Conservation (phyloP, 2,329 filamentous ascomycete species). For the Kalaharituber pfeilii region DNA sequence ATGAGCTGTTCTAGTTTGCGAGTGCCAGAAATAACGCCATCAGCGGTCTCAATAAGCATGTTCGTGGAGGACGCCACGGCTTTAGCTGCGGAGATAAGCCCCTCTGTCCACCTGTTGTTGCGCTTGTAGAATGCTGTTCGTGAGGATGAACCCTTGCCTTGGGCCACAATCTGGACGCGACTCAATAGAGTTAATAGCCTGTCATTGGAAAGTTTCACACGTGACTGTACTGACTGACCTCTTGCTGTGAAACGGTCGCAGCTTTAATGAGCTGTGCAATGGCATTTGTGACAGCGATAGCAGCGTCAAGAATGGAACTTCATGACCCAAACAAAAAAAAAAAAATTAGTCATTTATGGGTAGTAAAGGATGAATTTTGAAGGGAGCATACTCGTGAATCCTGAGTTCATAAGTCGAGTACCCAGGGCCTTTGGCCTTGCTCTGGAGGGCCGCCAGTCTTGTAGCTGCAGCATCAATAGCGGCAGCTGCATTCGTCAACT, state of each 20-base stretch:
- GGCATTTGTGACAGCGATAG: conserved; percentile 79
- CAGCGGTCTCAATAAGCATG: conserved; percentile 91
- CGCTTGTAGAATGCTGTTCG: conserved; percentile 98
- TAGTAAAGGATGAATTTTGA: neutral
- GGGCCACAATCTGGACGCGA: conserved; percentile 53
- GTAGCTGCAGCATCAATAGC: conserved; percentile 86
- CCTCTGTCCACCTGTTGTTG: conserved; percentile 98
- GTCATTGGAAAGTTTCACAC: neutral
- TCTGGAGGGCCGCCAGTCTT: conserved; percentile 77
- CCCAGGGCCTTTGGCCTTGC: conserved; percentile 77
- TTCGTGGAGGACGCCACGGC: conserved; percentile 88
- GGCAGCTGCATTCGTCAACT: conserved; percentile 83
- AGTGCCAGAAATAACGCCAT: conserved; percentile 78
- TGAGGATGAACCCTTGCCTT: conserved; percentile 72
- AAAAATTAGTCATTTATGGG: neutral
- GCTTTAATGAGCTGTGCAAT: conserved; percentile 92
- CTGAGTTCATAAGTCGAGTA: conserved; percentile 93
- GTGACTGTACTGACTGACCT: conserved; percentile 27
- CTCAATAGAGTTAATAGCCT: conserved; percentile 1
- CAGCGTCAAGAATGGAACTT: conserved; percentile 69
- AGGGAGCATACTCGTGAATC: conserved; percentile 51
- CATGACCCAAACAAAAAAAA: neutral
- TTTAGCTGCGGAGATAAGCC: conserved; percentile 90
- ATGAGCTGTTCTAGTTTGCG: conserved; percentile 81
- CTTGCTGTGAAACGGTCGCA: conserved; percentile 78